Evolutionary conservation across 306 rosid genomes (phyloP).

Genomic region (Datisca glomerata): DNA sequence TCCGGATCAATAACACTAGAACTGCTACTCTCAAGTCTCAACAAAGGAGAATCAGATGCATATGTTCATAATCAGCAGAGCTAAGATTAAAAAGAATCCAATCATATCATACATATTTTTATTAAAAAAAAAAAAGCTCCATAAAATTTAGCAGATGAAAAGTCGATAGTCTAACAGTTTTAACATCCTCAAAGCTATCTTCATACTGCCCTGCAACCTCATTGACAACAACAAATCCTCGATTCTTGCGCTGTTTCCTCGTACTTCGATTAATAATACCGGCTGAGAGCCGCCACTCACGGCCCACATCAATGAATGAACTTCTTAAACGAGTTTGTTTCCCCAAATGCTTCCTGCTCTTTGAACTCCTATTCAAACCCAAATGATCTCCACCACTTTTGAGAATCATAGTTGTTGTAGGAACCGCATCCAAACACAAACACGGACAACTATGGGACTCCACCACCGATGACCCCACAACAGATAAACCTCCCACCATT

Average conservation of each 20-base stretch:
- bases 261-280: constrained; percentile 23
- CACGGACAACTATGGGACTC: constrained; percentile 78
- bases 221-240: constrained; percentile 34
- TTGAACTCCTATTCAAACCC: constrained; percentile 34
- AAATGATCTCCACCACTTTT: constrained; percentile 55
- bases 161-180: constrained; percentile 36
- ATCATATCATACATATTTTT: neutral
- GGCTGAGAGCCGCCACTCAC: constrained; percentile 42
- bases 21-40: no score
- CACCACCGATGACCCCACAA: constrained; percentile 65
- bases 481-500: constrained; percentile 68
- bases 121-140: neutral
- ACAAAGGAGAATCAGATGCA: no score
- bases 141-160: neutral
- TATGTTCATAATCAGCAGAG: no score
- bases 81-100: neutral
- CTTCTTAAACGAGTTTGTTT: constrained; percentile 39
- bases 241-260: constrained; percentile 50
- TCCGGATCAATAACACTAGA: no score
- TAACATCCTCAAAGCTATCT: constrained; percentile 72
- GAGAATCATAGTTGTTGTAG: constrained; percentile 43
- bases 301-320: constrained; percentile 50
- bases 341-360: constrained; percentile 28
- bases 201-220: constrained; percentile 90
- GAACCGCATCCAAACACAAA: constrained; percentile 72